Percentiles rank a stretch among this genome's conserved stretches.
Evolutionary conservation across 2,329 filamentous ascomycete species (phyloP).

Genomic region (Penicillium italicum): DNA sequence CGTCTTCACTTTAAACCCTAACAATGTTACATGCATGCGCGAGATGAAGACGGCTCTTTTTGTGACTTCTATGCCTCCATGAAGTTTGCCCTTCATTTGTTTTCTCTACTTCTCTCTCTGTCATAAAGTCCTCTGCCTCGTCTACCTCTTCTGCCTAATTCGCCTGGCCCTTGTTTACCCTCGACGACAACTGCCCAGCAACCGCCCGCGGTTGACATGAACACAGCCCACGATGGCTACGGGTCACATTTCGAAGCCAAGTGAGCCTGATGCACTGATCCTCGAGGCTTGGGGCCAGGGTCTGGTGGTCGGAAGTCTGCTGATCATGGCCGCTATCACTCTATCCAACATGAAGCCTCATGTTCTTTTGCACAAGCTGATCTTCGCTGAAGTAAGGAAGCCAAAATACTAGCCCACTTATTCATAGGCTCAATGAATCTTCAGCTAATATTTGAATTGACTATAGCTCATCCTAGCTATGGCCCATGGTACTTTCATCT

Average conservation of each 20-base stretch:
- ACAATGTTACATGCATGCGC: background rate
- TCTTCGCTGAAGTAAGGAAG: constrained; percentile 45
- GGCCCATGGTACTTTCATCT: constrained; percentile 58
- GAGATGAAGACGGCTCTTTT: constrained; percentile 4
- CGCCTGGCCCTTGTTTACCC: background rate
- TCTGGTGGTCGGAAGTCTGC: constrained; percentile 48
- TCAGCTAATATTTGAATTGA: background rate
- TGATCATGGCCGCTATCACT: constrained; percentile 50
- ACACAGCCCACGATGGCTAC: constrained; percentile 10
- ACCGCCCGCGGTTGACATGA: background rate
- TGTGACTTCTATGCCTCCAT: background rate
- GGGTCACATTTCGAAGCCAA: constrained; percentile 21
- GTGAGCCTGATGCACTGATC: constrained; percentile 34
- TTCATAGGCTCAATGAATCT: background rate
- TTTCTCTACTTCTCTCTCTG: background rate
- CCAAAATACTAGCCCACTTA: background rate
- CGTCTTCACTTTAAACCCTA: background rate
- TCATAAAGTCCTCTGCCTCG: background rate
- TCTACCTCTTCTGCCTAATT: background rate
- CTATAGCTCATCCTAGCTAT: constrained; percentile 53
- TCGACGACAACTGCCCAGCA: background rate
- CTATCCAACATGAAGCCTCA: constrained; percentile 49
- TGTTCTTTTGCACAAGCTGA: constrained; percentile 50
- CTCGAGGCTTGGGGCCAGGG: constrained; percentile 51
- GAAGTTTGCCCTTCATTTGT: background rate